Evolutionary conservation across 169 alveolate genomes (phyloP).

Genomic region (Plasmodium inui): DNA sequence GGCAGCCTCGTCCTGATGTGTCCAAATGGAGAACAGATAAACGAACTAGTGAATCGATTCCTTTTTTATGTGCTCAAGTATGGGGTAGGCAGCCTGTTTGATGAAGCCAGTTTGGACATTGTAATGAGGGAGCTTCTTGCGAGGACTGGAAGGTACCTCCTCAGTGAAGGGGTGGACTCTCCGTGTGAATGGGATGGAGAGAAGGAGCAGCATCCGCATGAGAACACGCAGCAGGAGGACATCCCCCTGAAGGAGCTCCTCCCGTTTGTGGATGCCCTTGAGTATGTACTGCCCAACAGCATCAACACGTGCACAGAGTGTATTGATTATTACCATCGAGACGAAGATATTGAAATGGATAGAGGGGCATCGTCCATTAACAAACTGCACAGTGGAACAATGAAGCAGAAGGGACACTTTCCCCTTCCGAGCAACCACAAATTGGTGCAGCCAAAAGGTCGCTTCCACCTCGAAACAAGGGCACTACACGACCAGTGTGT

Average conservation of each 20-base stretch:
- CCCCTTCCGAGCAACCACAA: neutral
- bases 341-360: neutral
- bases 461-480: neutral
- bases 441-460: neutral
- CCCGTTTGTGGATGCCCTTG: slow-evolving; percentile 28
- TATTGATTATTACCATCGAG: neutral
- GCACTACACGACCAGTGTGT: slow-evolving; percentile 10
- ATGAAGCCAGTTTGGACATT: neutral
- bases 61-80: slow-evolving; percentile 23
- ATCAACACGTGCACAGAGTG: neutral
- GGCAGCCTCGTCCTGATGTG: neutral
- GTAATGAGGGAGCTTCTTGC: neutral
- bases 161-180: neutral
- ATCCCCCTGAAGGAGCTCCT: neutral
- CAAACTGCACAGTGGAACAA: neutral
- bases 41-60: neutral
- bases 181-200: neutral
- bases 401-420: neutral
- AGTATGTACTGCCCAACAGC: neutral
- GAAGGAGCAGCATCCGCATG: neutral
- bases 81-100: neutral
- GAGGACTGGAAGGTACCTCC: neutral
- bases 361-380: neutral
- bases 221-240: neutral
- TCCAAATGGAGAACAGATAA: neutral